Percentiles rank a stretch among this genome's conserved stretches.
Evolutionary conservation across 306 rosid species (phyloP).

Genomic region (Cicer chorassanicum): DNA sequence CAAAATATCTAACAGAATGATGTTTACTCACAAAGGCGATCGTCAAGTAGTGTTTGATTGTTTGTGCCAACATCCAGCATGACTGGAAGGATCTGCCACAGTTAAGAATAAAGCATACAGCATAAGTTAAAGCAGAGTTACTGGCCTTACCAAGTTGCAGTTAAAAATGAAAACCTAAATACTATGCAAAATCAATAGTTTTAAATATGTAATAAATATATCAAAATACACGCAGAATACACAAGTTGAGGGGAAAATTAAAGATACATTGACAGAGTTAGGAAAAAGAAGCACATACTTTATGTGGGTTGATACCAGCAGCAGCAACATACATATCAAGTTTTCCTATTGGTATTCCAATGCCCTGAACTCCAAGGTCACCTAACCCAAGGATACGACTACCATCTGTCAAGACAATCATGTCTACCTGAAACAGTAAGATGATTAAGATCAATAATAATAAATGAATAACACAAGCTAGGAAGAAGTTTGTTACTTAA

Average conservation of each 20-base stretch:
- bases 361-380: conserved; percentile 99
- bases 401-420: conserved; percentile 98
- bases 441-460: conserved; percentile 35
- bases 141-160: conserved; percentile 21
- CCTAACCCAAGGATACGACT: conserved; percentile 99
- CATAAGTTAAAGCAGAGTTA: conserved; percentile 38
- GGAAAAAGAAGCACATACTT: conserved; percentile 57
- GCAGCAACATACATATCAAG: conserved; percentile 99
- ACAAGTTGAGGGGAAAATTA: conserved; percentile 14
- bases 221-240: conserved; percentile 8
- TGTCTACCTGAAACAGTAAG: conserved; percentile 84
- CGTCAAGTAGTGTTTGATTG: conserved; percentile 88
- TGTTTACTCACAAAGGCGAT: conserved; percentile 82
- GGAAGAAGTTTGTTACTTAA: conserved; percentile 22
- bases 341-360: conserved; percentile 96
- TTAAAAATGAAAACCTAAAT: conserved; percentile 18
- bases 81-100: conserved; percentile 85
- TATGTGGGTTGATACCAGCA: conserved; percentile 94
- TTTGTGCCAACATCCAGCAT: conserved; percentile 99
- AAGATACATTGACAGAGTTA: conserved; percentile 7
- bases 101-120: conserved; percentile 43
- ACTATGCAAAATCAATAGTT: conserved; percentile 20
- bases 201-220: conserved; percentile 1
- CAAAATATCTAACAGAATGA: conserved; percentile 26
- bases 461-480: conserved; percentile 15